phyloP scores from a whole-genome alignment of 768 basidiomycete species.

The Solioccasus polychromus region DNA sequence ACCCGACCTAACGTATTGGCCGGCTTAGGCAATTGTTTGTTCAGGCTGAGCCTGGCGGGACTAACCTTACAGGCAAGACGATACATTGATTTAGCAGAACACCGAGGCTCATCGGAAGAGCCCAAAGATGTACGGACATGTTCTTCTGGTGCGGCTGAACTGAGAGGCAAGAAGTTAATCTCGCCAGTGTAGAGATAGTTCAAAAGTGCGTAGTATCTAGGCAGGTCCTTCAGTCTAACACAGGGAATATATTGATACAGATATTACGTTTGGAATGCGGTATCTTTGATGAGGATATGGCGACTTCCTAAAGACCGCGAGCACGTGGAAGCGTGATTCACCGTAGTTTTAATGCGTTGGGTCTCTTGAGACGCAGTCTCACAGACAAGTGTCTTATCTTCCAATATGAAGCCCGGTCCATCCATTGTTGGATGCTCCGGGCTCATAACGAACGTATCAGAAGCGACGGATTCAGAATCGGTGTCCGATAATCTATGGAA shows the following conservation, averaged over 20 bases:
- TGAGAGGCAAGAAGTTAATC: slow-evolving; percentile 32
- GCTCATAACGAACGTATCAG: slow-evolving; percentile 20
- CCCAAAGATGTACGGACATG: neutral
- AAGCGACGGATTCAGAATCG: slow-evolving; percentile 12
- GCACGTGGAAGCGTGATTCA: neutral
- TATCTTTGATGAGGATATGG: slow-evolving; percentile 23
- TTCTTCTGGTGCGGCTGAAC: slow-evolving; percentile 10
- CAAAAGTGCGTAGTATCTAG: slow-evolving; percentile 38
- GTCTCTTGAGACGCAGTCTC: neutral
- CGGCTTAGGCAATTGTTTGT: neutral
- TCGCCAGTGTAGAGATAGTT: slow-evolving; percentile 39
- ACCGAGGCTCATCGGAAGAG: slow-evolving; percentile 12
- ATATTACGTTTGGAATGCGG: slow-evolving; percentile 26
- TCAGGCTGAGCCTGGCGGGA: too few species aligned
- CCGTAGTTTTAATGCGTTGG: neutral
- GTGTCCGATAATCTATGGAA: slow-evolving; percentile 10
- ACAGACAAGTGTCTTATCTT: neutral
- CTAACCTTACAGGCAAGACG: slow-evolving; percentile 39
- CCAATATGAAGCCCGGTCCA: neutral
- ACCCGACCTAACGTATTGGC: neutral
- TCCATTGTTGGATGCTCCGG: slow-evolving; percentile 7
- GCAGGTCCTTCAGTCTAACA: neutral
- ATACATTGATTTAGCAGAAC: slow-evolving; percentile 46
- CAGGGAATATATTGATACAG: neutral
- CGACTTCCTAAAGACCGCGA: slow-evolving; percentile 5